Conservation (phyloP, 2,329 filamentous ascomycete species). For the Clathrospora elynae region DNA sequence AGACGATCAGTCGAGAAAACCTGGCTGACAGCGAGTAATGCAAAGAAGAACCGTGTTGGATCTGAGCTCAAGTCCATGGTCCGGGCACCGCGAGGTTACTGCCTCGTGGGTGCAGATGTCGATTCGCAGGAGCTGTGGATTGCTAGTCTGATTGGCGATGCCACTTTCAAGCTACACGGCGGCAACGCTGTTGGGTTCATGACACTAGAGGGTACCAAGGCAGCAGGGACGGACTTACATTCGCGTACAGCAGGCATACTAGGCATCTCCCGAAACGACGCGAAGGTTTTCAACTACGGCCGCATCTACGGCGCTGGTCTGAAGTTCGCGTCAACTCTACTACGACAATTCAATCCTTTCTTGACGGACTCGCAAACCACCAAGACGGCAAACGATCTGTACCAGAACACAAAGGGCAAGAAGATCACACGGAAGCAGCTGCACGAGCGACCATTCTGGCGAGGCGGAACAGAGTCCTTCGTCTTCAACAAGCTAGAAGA, state of each 20-base stretch:
- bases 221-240: slow-evolving; percentile 90
- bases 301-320: slow-evolving; percentile 97
- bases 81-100: slow-evolving; percentile 85
- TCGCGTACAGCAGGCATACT: slow-evolving; percentile 90
- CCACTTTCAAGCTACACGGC: slow-evolving; percentile 91
- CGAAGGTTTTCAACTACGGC: slow-evolving; percentile 98
- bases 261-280: slow-evolving; percentile 91
- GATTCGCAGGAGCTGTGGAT: slow-evolving; percentile 99
- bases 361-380: slow-evolving; percentile 80
- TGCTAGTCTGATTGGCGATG: slow-evolving; percentile 90
- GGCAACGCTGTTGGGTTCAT: slow-evolving; percentile 98
- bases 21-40: slow-evolving; percentile 97
- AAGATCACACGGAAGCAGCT: slow-evolving; percentile 78
- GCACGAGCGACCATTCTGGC: slow-evolving; percentile 82
- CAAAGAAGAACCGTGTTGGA: slow-evolving; percentile 92
- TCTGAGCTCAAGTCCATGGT: slow-evolving; percentile 98
- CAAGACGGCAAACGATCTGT: slow-evolving; percentile 77
- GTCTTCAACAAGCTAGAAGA: slow-evolving; percentile 98
- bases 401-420: slow-evolving; percentile 85
- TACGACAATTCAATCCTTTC: slow-evolving; percentile 89
- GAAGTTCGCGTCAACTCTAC: slow-evolving; percentile 86
- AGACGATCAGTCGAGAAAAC: slow-evolving; percentile 94
- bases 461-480: slow-evolving; percentile 93
- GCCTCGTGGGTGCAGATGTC: slow-evolving; percentile 94
- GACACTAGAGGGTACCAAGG: slow-evolving; percentile 95